Base-by-base conservation (phyloP, 495 filamentous ascomycete genomes). In the Penicillium paradoxum region DNA sequence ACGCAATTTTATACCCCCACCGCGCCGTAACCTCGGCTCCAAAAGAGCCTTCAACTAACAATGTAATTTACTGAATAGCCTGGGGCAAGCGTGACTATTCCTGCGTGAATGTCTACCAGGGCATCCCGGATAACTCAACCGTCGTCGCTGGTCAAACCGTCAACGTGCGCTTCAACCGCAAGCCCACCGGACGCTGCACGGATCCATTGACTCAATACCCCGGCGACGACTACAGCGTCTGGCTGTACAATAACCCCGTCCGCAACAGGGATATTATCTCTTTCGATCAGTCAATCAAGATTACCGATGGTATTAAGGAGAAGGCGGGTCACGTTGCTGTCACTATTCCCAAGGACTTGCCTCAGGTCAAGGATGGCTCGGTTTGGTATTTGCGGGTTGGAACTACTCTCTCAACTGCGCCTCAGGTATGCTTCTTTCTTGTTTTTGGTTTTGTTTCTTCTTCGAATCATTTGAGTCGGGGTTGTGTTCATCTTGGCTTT, bases 51-150 rank as follows among this genome's bases (percentile, higher is more conserved):
- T 24, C 1, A 17, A 18, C 32, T 38, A 53, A 45, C 11, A 48
- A 11, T 36, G 1, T 36, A 36, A 50, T 24, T 36, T 34, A 42
- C 29, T 5, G 18, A 24, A 15, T 13, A 69, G 70, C 70, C 8
- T 73, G 70, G 70, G 70, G 70, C 24, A 73, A 71, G 29, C 68
- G 70, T 18, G 70, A 73, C 39, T 73, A 73, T 59, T 22, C 62
- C 53, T 73, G 70, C 51, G 37, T 73, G 15, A 73, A 73, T 43
- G 63, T 70, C 49, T 67, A 56, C 55, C 68, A 71, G 40, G 70
- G 70, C 24, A 62, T 71, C 25, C 68, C 66, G 15, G 68, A 73
- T 27, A 55, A 69, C 53, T 60, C 68, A 3, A 68, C 70, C 38
- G 52, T 73, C 6, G 45, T 54, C 10, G 43, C 58, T 0, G 65